A percentile compares a stretch with the other conserved stretches of the same genome.
Evolutionary conservation across 2,329 filamentous ascomycete species (phyloP).

Genomic region (Colletotrichum somersetense): DNA sequence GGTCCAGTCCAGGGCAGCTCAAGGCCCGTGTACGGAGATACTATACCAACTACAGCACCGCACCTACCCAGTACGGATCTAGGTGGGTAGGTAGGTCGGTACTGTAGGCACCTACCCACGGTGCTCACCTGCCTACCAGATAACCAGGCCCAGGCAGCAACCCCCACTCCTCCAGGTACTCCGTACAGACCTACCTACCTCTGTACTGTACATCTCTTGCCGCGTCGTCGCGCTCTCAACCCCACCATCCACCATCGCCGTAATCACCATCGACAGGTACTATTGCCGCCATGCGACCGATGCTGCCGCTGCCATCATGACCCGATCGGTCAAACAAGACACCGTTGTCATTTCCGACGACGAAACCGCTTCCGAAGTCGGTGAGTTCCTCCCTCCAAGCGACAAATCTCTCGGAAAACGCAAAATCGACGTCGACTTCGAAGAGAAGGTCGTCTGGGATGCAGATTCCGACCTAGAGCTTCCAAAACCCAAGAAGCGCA

Average conservation of each 20-base stretch:
- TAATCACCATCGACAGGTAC: neutral
- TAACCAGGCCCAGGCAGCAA: neutral
- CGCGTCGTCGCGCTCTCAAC: conserved; percentile 30
- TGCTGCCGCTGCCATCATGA: conserved; percentile 20
- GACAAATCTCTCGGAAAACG: conserved; percentile 50
- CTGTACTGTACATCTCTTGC: neutral
- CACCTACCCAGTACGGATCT: no score
- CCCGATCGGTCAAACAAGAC: neutral
- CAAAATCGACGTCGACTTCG: conserved; percentile 53
- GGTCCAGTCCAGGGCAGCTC: no score
- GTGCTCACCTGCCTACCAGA: neutral
- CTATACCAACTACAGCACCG: no score
- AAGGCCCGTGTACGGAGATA: no score
- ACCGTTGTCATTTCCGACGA: conserved; percentile 34
- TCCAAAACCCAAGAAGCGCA: conserved; percentile 72
- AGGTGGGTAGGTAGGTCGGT: no score
- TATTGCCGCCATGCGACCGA: neutral
- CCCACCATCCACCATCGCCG: neutral
- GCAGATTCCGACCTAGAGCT: conserved; percentile 74
- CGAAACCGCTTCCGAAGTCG: conserved; percentile 15
- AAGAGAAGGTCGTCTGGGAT: conserved; percentile 65
- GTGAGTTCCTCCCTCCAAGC: neutral
- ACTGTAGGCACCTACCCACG: no score
- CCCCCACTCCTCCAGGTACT: neutral
- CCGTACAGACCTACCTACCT: no score